Percentiles rank a stretch among this genome's conserved stretches.
Conservation (phyloP, 2,329 filamentous ascomycete genomes). For the Fusarium guadeloupense region DNA sequence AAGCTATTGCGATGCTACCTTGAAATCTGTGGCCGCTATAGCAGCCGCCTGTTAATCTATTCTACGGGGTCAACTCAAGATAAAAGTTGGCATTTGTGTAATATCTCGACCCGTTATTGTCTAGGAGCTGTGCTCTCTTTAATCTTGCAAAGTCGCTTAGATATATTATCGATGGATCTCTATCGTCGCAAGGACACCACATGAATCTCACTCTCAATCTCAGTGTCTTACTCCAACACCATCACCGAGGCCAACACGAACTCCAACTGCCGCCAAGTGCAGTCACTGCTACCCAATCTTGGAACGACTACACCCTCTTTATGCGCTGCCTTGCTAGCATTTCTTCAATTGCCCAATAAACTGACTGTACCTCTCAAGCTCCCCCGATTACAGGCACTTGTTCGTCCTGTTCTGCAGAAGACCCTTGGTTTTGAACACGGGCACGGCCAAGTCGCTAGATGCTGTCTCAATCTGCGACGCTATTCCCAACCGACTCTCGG, state of each 20-base stretch:
- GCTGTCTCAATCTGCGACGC: constrained; percentile 35
- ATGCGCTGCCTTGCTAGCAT: neutral
- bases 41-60: constrained; percentile 7
- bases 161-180: neutral
- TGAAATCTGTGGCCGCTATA: constrained; percentile 21
- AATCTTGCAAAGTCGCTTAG: neutral
- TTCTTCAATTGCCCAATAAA: constrained; percentile 31
- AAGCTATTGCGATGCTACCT: constrained; percentile 1
- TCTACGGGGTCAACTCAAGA: neutral
- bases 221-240: constrained; percentile 25
- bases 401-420: constrained; percentile 21
- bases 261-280: constrained; percentile 28
- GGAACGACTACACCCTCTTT: constrained; percentile 23
- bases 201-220: neutral
- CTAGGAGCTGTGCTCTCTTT: constrained; percentile 13
- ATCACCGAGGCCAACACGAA: constrained; percentile 31
- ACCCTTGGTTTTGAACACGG: constrained; percentile 17
- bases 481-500: constrained; percentile 23
- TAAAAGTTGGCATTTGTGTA: constrained; percentile 20
- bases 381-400: constrained; percentile 4
- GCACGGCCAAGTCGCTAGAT: constrained; percentile 29
- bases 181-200: neutral
- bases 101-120: constrained; percentile 19
- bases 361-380: neutral
- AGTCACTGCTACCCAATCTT: constrained; percentile 15